Conservation (phyloP, 441 rosid genomes). For the Hypseocharis bilobata region DNA sequence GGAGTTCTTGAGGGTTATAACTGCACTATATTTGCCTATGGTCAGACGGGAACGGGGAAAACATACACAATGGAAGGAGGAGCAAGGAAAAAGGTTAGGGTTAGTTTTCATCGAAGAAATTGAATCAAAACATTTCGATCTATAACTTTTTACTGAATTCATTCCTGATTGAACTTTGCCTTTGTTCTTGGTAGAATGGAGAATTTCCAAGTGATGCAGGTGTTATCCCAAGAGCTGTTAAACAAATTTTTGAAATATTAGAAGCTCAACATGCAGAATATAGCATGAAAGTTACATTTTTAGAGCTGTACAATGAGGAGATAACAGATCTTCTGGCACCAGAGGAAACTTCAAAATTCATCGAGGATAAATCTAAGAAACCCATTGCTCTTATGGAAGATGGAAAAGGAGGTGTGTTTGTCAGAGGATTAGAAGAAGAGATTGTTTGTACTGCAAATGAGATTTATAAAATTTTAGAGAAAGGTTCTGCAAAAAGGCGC, state of each 20-base stretch:
- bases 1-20: slow-evolving; percentile 97
- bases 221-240: slow-evolving; percentile 92
- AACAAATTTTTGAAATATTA: slow-evolving; percentile 79
- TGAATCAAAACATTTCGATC: slow-evolving; percentile 3
- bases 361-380: slow-evolving; percentile 87
- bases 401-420: slow-evolving; percentile 98
- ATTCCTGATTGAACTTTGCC: neutral
- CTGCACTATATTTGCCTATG: slow-evolving; percentile 96
- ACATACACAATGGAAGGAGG: slow-evolving; percentile 99
- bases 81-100: slow-evolving; percentile 90
- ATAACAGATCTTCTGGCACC: slow-evolving; percentile 86
- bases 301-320: slow-evolving; percentile 96
- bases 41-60: slow-evolving; percentile 97
- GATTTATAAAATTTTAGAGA: slow-evolving; percentile 93
- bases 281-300: slow-evolving; percentile 91
- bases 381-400: slow-evolving; percentile 99
- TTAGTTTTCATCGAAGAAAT: neutral
- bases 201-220: slow-evolving; percentile 96
- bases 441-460: slow-evolving; percentile 86
- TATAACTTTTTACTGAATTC: neutral
- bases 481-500: slow-evolving; percentile 93
- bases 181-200: slow-evolving; percentile 56
- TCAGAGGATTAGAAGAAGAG: slow-evolving; percentile 93
- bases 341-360: slow-evolving; percentile 67
- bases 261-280: slow-evolving; percentile 92